Evolutionary conservation across 257 asterid species (phyloP).

Genomic region (Henckelia pumila): DNA sequence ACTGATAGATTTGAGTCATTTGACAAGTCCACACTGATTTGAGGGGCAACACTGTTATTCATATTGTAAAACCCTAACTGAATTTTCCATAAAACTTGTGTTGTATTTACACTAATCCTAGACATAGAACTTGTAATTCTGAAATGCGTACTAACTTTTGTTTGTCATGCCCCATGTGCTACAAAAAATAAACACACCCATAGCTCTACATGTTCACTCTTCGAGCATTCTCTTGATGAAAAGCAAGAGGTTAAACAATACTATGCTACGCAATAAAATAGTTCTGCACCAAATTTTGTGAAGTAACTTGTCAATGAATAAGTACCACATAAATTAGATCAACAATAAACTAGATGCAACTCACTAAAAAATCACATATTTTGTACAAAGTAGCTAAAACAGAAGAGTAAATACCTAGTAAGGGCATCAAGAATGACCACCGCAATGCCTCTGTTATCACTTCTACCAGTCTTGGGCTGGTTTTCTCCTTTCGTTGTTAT

Average conservation of each 20-base stretch:
- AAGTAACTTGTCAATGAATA: not conserved
- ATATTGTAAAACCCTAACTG: no score
- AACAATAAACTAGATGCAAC: not conserved
- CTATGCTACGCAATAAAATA: slow-evolving; percentile 2
- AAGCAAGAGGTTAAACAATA: not conserved
- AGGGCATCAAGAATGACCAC: slow-evolving; percentile 96
- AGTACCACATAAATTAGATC: not conserved
- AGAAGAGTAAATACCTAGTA: slow-evolving; percentile 51
- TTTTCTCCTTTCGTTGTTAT: slow-evolving; percentile 81
- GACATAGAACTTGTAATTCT: not conserved
- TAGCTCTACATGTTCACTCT: slow-evolving; percentile 4
- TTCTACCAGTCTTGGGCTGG: slow-evolving; percentile 77
- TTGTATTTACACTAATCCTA: not conserved
- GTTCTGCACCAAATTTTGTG: not conserved
- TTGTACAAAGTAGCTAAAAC: slow-evolving; percentile 2
- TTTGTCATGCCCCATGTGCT: not conserved
- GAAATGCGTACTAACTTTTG: not conserved
- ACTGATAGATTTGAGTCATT: not conserved
- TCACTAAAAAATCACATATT: not conserved
- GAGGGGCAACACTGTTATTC: not conserved
- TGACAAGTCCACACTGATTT: not conserved
- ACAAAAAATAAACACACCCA: slow-evolving; percentile 6
- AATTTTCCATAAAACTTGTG: no score
- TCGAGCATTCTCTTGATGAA: slow-evolving; percentile 10
- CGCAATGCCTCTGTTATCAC: slow-evolving; percentile 89